Evolutionary conservation across 495 filamentous ascomycete species (phyloP).

Genomic region (Aspergillus asperescens): DNA sequence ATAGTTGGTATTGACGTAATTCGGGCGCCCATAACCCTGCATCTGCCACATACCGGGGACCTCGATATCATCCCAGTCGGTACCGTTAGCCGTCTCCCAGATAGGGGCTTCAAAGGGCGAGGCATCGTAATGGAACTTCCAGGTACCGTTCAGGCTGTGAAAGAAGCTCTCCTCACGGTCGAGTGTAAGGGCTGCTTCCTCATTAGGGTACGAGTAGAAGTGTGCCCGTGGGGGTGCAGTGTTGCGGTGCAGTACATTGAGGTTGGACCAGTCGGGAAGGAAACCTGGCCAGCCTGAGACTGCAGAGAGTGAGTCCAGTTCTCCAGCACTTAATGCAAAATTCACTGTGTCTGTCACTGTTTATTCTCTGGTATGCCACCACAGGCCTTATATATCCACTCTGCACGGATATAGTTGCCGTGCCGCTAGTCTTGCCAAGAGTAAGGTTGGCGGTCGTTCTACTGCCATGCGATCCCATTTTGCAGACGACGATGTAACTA

Average conservation of each 20-base stretch:
- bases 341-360: not conserved
- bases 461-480: not conserved
- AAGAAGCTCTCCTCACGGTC: constrained; percentile 4
- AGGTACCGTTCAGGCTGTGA: constrained; percentile 46
- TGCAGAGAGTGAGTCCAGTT: not conserved
- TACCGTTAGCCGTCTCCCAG: constrained; percentile 25
- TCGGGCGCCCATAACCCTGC: constrained; percentile 54
- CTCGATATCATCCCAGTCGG: constrained; percentile 43
- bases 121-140: constrained; percentile 51
- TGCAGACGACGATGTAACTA: not conserved
- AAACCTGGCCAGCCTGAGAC: not conserved
- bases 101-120: constrained; percentile 47
- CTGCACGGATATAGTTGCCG: not conserved
- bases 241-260: constrained; percentile 54
- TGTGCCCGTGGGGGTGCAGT: constrained; percentile 49
- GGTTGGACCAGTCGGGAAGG: constrained; percentile 55
- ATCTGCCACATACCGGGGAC: constrained; percentile 67
- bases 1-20: constrained; percentile 57
- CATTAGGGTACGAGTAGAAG: constrained; percentile 43
- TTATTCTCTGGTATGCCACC: not conserved
- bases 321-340: not conserved
- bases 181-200: constrained; percentile 27
- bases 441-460: not conserved
- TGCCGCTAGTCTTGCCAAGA: not conserved
- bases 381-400: not conserved